Conservation (phyloP, 352 stramenopile species). For the Elongisporangium anandrum region DNA sequence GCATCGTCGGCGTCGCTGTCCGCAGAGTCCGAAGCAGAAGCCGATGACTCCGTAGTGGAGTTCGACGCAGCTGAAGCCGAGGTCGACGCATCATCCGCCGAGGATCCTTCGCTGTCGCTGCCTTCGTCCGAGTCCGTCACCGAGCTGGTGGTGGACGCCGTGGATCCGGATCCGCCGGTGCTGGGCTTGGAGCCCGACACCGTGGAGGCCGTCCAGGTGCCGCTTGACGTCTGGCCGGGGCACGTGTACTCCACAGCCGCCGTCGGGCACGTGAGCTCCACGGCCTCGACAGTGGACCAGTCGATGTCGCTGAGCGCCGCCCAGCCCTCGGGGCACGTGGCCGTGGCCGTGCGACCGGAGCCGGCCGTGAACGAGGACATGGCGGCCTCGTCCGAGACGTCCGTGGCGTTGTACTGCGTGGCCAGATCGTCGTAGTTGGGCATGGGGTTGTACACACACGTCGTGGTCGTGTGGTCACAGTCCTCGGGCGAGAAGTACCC, state of each 20-base stretch:
- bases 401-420: conserved; percentile 34
- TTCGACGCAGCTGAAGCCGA: conserved; percentile 3
- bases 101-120: conserved; percentile 17
- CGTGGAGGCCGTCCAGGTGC: conserved; percentile 30
- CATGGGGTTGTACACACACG: conserved; percentile 67
- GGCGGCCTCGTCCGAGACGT: conserved; percentile 29
- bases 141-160: not conserved
- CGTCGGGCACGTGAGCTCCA: conserved; percentile 23
- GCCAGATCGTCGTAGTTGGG: conserved; percentile 61
- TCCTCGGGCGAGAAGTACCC: conserved; percentile 69
- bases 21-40: not conserved
- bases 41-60: conserved; percentile 7
- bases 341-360: conserved; percentile 12
- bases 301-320: conserved; percentile 18
- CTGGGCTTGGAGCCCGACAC: conserved; percentile 1
- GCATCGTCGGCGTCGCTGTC: not conserved
- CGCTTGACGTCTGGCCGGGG: conserved; percentile 34
- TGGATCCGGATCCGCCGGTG: not conserved
- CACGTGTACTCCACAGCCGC: conserved; percentile 37
- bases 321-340: conserved; percentile 25
- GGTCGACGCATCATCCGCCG: conserved; percentile 5
- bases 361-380: conserved; percentile 25
- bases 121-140: conserved; percentile 19
- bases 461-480: conserved; percentile 51
- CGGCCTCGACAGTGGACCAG: conserved; percentile 26